These are phyloP conservation scores for Calonectria pseudoturangicola DNA, from an alignment of 2,329 filamentous ascomycete genomes.

Conservation along the genomic window DNA sequence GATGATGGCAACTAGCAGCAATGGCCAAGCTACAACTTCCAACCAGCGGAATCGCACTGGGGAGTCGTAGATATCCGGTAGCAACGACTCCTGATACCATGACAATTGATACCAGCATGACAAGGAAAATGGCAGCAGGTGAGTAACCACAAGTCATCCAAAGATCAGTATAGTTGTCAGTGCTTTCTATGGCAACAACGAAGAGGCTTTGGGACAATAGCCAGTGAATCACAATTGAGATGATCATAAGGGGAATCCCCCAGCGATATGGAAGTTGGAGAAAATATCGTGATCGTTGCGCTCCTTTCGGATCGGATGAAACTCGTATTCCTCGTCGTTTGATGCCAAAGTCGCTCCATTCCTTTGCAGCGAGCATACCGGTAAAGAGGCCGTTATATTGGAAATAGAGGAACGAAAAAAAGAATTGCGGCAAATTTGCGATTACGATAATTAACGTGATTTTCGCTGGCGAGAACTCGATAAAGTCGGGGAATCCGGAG, in stretches of 20 bases:
- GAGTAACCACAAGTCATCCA: slow-evolving; percentile 36
- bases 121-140: slow-evolving; percentile 30
- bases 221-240: slow-evolving; percentile 37
- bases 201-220: slow-evolving; percentile 41
- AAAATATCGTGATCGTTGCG: slow-evolving; percentile 40
- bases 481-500: not conserved
- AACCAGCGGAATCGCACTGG: slow-evolving; percentile 26
- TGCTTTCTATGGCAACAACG: slow-evolving; percentile 30
- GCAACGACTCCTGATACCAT: not conserved
- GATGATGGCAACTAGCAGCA: slow-evolving; percentile 40
- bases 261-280: slow-evolving; percentile 42
- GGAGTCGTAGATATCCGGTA: slow-evolving; percentile 9
- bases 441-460: slow-evolving; percentile 7
- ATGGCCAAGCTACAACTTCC: slow-evolving; percentile 42
- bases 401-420: slow-evolving; percentile 40
- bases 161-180: not conserved
- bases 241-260: slow-evolving; percentile 12
- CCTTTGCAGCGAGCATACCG: slow-evolving; percentile 38
- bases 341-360: slow-evolving; percentile 38
- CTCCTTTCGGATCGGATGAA: slow-evolving; percentile 21
- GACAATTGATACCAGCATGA: not conserved
- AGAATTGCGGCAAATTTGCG: slow-evolving; percentile 38
- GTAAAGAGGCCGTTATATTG: slow-evolving; percentile 39
- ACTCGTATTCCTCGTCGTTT: slow-evolving; percentile 30
- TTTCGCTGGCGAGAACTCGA: not conserved